Base-by-base conservation (phyloP, 768 basidiomycete species). In the Panaeolus papilionaceus region DNA sequence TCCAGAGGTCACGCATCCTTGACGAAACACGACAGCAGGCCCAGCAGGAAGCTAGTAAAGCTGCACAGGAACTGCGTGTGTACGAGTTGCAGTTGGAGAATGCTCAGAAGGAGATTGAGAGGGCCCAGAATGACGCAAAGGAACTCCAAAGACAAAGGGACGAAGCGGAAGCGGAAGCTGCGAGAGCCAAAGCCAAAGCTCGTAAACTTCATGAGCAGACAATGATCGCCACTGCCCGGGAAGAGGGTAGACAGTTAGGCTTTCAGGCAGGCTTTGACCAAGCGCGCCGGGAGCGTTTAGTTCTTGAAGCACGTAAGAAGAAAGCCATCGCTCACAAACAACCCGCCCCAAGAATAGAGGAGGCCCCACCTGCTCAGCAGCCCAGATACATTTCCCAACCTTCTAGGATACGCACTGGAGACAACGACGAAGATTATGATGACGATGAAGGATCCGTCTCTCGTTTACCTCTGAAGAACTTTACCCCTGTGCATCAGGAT, bases 131-230 rank as follows among this genome's bases (percentile, higher is more conserved):
- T 5, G 79, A 84, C 4, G 73, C 89, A 47, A 81, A 79, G 67
- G 77, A 78, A 1, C 74, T 86, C 6, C 86, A 88, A 74, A 77
- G 76, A 11, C 83, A 89, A 66, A 82, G 86, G 28, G 83, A 88
- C 37, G 85, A 89, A 6, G 89, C 89, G 0, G 88, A 89, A 72
- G 77, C 80, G 8, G 83, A 82, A 23, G 88, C 87, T 1, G 81
- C 81, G 18, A 81, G 82, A 26, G 87, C 86, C 28, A 82, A 87
- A 45, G 81, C 80, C 20, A 82, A 79, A 64, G 86, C 87, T 38
- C 78, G 88, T 64, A 80, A 81, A 71, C 70, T 89, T 61, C 83
- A 81, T 9, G 85, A 86, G 70, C 83, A 87, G 67, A 79, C 82
- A 14, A 70, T 88, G 49, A 77, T 89, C 20, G 80, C 85, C 64